These are phyloP conservation scores for Toxoplasma gondii DNA, from an alignment of 169 alveolate genomes.

Conservation along the genomic window DNA sequence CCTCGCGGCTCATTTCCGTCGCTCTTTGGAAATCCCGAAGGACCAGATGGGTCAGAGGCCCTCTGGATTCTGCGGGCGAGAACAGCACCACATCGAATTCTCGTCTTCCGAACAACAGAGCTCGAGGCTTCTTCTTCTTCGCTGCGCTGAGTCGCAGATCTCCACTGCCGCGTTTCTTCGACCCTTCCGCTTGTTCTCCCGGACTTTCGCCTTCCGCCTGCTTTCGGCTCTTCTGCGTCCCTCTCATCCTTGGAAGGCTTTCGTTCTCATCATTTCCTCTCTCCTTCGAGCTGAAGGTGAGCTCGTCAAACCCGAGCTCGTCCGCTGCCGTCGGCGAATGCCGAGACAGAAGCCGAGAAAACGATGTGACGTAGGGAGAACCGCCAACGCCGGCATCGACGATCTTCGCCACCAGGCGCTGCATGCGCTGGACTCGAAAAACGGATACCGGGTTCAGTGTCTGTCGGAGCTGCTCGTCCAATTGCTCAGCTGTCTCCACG, in stretches of 20 bases:
- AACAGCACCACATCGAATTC: not conserved
- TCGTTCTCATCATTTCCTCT: not conserved
- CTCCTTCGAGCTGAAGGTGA: not conserved
- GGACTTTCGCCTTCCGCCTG: not conserved
- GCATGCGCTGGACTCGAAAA: not conserved
- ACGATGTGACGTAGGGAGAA: not conserved
- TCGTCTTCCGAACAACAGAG: not conserved
- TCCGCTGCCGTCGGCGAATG: not conserved
- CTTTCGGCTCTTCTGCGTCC: not conserved
- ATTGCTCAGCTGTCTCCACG: not conserved
- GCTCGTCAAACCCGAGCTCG: not conserved
- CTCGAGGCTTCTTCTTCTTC: not conserved
- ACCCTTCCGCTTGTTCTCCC: not conserved
- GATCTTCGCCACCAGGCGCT: not conserved
- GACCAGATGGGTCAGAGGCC: not conserved
- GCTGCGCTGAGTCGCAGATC: not conserved
- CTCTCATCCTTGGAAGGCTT: not conserved
- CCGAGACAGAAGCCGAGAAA: not conserved
- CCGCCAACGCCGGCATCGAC: not conserved
- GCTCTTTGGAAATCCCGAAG: not conserved
- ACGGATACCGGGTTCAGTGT: not conserved
- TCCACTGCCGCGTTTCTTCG: not conserved
- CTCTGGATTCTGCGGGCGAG: not conserved
- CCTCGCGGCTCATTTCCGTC: not conserved
- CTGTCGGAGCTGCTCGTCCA: constrained; percentile 18